Evolutionary conservation across 2,329 filamentous ascomycete species (phyloP).

Genomic region (Chaetoscypha palmicola): DNA sequence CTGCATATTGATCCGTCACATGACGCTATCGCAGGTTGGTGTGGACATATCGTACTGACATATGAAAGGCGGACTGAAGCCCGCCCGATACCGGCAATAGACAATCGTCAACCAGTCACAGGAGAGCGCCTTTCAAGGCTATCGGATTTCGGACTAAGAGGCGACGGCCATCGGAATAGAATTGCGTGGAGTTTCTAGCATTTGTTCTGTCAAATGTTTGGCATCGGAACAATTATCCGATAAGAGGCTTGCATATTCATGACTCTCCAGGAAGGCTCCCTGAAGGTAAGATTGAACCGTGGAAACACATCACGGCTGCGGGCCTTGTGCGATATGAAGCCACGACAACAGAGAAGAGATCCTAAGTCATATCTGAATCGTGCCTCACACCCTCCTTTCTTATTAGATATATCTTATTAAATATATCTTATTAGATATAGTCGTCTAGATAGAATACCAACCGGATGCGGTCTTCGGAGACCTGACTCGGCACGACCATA

Average conservation of each 20-base stretch:
- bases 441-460: no score
- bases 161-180: not conserved
- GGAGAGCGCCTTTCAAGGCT: not conserved
- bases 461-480: no score
- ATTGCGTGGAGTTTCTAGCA: not conserved
- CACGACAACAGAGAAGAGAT: no score
- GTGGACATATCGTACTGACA: not conserved
- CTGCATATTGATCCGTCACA: not conserved
- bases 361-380: no score
- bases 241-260: not conserved
- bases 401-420: not conserved
- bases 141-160: not conserved
- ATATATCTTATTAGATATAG: no score
- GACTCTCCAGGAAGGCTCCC: not conserved
- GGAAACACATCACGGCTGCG: no score
- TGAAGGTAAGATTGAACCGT: not conserved
- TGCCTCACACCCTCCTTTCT: not conserved
- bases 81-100: no score
- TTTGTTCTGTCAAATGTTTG: not conserved
- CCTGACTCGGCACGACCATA: no score
- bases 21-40: not conserved
- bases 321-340: no score
- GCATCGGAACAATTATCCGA: not conserved
- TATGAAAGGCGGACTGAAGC: no score
- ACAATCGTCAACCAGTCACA: no score